Evolutionary conservation across 2,329 filamentous ascomycete genomes (phyloP).

Genomic region (Hyphodiscus sp.): DNA sequence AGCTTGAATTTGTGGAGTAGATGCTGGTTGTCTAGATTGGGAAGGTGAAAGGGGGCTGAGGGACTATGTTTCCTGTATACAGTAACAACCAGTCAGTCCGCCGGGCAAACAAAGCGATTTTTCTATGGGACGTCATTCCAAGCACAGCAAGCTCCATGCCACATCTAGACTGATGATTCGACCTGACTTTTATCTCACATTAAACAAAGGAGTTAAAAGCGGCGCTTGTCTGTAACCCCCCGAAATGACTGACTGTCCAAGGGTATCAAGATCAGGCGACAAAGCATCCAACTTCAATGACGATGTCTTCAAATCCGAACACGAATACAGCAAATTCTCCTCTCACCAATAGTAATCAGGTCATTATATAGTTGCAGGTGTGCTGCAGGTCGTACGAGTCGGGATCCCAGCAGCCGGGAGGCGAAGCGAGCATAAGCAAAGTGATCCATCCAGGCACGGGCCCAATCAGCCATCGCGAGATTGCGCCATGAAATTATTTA

Average conservation of each 20-base stretch:
- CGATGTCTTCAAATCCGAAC: background rate
- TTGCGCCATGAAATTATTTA: constrained; percentile 2
- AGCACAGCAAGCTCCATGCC: background rate
- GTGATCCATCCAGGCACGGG: constrained; percentile 5
- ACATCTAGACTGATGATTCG: no score
- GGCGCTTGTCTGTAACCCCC: no score
- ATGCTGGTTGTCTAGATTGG: background rate
- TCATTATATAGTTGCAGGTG: no score
- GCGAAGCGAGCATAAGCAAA: background rate
- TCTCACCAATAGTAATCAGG: background rate
- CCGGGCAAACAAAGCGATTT: background rate
- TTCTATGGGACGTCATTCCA: background rate
- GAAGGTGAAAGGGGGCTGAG: background rate
- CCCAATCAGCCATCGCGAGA: constrained; percentile 12
- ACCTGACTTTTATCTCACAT: no score
- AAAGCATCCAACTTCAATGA: background rate
- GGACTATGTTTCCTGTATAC: background rate
- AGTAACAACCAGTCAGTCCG: no score
- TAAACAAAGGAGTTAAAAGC: no score
- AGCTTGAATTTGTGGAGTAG: constrained; percentile 60
- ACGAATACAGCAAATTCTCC: background rate
- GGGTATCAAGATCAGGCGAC: background rate
- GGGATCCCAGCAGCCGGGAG: background rate
- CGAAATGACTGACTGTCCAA: background rate
- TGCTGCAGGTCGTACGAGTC: background rate